Base-by-base conservation (phyloP, 2,329 filamentous ascomycete genomes). In the Metarhizium robertsii region DNA sequence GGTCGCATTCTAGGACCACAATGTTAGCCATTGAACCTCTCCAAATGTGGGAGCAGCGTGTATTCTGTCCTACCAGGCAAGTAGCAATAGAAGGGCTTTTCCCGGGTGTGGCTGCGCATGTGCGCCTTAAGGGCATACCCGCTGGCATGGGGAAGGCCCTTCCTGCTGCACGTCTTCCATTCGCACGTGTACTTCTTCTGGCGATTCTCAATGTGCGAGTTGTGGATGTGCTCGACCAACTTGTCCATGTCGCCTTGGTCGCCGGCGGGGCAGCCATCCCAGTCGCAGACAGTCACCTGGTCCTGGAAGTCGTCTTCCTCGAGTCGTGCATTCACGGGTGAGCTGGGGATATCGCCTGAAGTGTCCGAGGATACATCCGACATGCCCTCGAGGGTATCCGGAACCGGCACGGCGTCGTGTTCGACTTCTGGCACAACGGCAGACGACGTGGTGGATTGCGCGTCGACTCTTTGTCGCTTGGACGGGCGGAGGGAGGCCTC, bases 181-280 rank as follows among this genome's bases (percentile, higher is more conserved):
- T 97, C 92, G 73, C 94, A 99, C n/a, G 90, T 91, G 69, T 97
- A 97, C 71, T 94, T 96, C 74, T 95, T 96, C 74, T 94, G 89
- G 54, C 92, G 84, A 58, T 86, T 90, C 67, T 94, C 90, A 65
- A 97, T 96, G 71, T 99, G 94, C 57, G 92, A 90, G 66, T 91
- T 87, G 72, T 97, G 92, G 57, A 94, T 88, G 66, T 94, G 88
- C 63, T 88, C 82, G 46, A 94, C 88, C 47, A 94, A 72, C 60
- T 77, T 83, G 70, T 94, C 88, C 88, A 92, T 92, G 66, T 92
- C 88, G 16, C 83, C 79, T 61, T 89, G 71, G 64, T 92, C 87
- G 43, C 85, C 86, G 3, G 78, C 83, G 45, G 77, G 75, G 67
- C 88, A 94, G 56, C 84, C 86, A 60, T 89, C 85, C 88, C 88